Evolutionary conservation across 352 stramenopile species (phyloP).

Genomic region (Phytophthora brassicae): DNA sequence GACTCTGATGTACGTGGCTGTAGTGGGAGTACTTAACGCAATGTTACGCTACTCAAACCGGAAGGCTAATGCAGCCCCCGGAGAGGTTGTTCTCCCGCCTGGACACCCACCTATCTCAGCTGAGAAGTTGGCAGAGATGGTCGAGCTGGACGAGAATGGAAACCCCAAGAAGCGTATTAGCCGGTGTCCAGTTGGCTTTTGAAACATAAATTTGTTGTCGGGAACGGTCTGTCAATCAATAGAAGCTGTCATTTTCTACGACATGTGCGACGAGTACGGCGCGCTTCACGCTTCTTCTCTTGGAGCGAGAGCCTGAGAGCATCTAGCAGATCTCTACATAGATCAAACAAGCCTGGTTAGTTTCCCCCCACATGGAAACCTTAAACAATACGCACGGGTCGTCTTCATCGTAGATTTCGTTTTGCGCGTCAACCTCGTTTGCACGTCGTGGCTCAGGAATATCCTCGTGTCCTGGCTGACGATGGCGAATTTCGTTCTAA

Average conservation of each 20-base stretch:
- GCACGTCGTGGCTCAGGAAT: conserved; percentile 5
- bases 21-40: conserved; percentile 44
- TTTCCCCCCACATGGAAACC: neutral
- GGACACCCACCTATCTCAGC: conserved; percentile 39
- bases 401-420: conserved; percentile 41
- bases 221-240: conserved; percentile 1
- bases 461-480: conserved; percentile 36
- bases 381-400: conserved; percentile 43
- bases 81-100: conserved; percentile 37
- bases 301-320: conserved; percentile 61
- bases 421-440: conserved; percentile 11
- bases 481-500: conserved; percentile 82
- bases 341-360: conserved; percentile 7
- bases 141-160: conserved; percentile 44
- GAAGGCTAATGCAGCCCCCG: conserved; percentile 32
- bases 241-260: conserved; percentile 34
- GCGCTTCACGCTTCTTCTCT: conserved; percentile 67
- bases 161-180: conserved; percentile 59
- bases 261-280: conserved; percentile 40
- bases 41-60: conserved; percentile 47
- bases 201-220: neutral
- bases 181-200: conserved; percentile 63
- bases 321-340: conserved; percentile 50
- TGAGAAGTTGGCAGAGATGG: conserved; percentile 38
- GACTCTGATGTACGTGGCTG: conserved; percentile 7